Percentiles rank a stretch among this genome's conserved stretches.
Evolutionary conservation across 2,329 filamentous ascomycete species (phyloP).

Genomic region (Aspergillus texensis): DNA sequence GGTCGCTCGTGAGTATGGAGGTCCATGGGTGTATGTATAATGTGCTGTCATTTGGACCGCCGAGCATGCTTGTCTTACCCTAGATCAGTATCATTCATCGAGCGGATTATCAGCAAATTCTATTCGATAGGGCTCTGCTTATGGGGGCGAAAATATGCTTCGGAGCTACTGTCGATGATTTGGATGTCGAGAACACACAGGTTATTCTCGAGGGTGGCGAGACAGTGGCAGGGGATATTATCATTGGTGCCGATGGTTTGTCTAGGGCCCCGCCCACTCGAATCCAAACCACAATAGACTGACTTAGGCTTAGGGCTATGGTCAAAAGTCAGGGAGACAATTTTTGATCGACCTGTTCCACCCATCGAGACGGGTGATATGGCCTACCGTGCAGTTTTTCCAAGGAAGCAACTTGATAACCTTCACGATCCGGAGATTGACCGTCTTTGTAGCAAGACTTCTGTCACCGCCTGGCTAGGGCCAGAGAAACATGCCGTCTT

Average conservation of each 20-base stretch:
- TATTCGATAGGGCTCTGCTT: slow-evolving; percentile 18
- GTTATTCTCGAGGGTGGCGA: slow-evolving; percentile 13
- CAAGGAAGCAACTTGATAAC: slow-evolving; percentile 49
- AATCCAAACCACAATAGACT: neutral
- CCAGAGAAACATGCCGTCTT: slow-evolving; percentile 62
- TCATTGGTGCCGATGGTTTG: slow-evolving; percentile 25
- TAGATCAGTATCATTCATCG: slow-evolving; percentile 24
- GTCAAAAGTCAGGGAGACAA: slow-evolving; percentile 14
- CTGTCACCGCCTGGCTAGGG: slow-evolving; percentile 64
- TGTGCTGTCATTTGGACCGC: neutral
- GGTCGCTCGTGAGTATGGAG: slow-evolving; percentile 25
- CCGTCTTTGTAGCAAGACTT: slow-evolving; percentile 51
- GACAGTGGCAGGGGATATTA: slow-evolving; percentile 17
- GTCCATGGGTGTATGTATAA: slow-evolving; percentile 26
- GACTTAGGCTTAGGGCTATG: slow-evolving; percentile 13
- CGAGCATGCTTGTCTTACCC: neutral
- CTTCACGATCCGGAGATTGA: slow-evolving; percentile 39
- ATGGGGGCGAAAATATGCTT: slow-evolving; percentile 17
- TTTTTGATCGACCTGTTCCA: slow-evolving; percentile 43
- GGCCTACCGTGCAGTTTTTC: slow-evolving; percentile 63
- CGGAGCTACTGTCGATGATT: slow-evolving; percentile 9
- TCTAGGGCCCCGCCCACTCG: neutral
- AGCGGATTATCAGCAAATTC: slow-evolving; percentile 21
- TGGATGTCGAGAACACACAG: slow-evolving; percentile 7
- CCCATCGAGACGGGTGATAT: slow-evolving; percentile 63